Percentiles rank a stretch among this genome's conserved stretches.
These are phyloP conservation scores for Pseudophaeomoniella oleicola DNA, from an alignment of 2,329 filamentous ascomycete species.

Conservation along the genomic window DNA sequence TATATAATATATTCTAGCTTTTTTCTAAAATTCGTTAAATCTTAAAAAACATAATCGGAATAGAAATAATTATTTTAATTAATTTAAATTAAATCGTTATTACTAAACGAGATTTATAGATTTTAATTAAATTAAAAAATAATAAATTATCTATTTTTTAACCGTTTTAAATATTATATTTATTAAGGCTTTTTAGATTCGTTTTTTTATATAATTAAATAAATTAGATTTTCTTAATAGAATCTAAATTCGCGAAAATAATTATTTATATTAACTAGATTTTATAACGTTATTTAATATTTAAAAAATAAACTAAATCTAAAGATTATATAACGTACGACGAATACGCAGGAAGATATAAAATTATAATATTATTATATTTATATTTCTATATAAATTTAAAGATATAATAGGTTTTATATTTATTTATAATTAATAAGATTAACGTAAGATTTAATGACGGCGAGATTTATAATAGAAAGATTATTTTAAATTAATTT, in stretches of 20 bases:
- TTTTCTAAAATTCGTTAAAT: no score
- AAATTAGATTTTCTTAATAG: not conserved
- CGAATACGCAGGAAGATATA: conserved; percentile 11
- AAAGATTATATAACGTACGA: conserved; percentile 12
- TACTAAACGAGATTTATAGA: no score
- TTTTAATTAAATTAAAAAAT: no score
- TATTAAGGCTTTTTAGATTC: no score
- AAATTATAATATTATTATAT: conserved; percentile 9
- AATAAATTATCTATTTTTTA: no score
- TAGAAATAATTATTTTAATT: no score
- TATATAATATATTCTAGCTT: no score
- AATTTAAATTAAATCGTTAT: no score
- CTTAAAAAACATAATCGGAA: no score
- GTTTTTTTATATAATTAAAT: not conserved
- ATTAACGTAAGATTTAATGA: conserved; percentile 1
- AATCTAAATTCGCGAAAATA: not conserved
- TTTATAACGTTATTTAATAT: conserved; percentile 3
- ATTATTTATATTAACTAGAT: not conserved
- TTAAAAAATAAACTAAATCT: conserved; percentile 8
- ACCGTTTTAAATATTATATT: no score
- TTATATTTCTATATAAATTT: no score
- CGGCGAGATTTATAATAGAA: conserved; percentile 7
- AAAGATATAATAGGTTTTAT: conserved; percentile 7
- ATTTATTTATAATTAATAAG: conserved; percentile 8
- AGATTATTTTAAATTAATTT: conserved; percentile 9